Evolutionary conservation across 2,329 filamentous ascomycete species (phyloP).

Genomic region (Ophiocordyceps unilateralis): DNA sequence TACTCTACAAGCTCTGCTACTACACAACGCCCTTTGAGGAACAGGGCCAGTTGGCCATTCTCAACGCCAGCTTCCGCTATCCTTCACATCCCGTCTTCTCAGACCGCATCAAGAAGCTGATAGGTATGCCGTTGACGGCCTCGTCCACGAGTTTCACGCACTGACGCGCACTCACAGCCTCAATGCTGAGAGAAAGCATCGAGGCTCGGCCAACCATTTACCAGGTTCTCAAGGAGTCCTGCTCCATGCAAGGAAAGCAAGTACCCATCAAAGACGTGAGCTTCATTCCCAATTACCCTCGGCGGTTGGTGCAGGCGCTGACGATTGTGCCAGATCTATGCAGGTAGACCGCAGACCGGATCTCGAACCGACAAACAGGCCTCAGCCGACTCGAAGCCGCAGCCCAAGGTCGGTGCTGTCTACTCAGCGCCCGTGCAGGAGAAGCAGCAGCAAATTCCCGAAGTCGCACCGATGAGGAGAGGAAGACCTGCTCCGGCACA

Average conservation of each 20-base stretch:
- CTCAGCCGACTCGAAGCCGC: constrained; percentile 36
- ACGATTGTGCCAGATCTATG: constrained; percentile 45
- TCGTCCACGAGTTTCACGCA: background rate
- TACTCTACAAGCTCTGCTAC: constrained; percentile 96
- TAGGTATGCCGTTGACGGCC: constrained; percentile 37
- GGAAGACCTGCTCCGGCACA: constrained; percentile 41
- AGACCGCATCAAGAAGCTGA: constrained; percentile 73
- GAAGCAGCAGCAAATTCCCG: constrained; percentile 56
- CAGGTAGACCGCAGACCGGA: constrained; percentile 46
- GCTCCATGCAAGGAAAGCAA: constrained; percentile 72
- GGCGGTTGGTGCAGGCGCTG: constrained; percentile 1
- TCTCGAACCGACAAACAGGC: constrained; percentile 31
- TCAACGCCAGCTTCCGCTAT: constrained; percentile 90
- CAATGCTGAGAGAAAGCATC: constrained; percentile 78
- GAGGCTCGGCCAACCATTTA: constrained; percentile 77
- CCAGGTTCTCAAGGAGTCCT: constrained; percentile 74
- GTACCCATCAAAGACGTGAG: constrained; percentile 79
- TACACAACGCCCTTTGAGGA: constrained; percentile 98
- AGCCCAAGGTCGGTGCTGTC: constrained; percentile 55
- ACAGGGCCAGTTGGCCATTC: constrained; percentile 88
- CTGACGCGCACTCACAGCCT: constrained; percentile 32
- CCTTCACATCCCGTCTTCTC: constrained; percentile 81
- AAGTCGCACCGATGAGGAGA: constrained; percentile 86
- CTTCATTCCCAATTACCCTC: constrained; percentile 2
- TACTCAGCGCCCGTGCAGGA: constrained; percentile 57